Percentiles rank a stretch among this genome's conserved stretches.
phyloP scores from a whole-genome alignment of 768 basidiomycete species.

The Mycena latifolia region DNA sequence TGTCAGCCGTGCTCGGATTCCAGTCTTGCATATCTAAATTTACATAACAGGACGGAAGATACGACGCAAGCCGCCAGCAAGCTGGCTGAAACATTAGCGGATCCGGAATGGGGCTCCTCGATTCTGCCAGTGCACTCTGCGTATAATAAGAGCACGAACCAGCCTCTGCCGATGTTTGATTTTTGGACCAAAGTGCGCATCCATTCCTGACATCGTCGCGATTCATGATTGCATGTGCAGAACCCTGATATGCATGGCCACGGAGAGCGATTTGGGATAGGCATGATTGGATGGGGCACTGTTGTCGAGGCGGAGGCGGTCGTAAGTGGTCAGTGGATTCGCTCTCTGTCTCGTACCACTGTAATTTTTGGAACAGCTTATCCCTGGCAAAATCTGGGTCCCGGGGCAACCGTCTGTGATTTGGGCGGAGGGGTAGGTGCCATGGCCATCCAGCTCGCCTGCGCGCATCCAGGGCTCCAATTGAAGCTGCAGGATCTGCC shows the following conservation, averaged over 20 bases:
- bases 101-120: constrained; percentile 17
- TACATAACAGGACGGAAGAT: constrained; percentile 29
- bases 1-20: constrained; percentile 4
- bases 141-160: neutral
- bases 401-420: constrained; percentile 39
- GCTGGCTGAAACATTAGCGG: constrained; percentile 30
- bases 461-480: constrained; percentile 41
- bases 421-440: constrained; percentile 48
- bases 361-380: constrained; percentile 38
- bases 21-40: neutral
- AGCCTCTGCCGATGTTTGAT: constrained; percentile 14
- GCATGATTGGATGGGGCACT: constrained; percentile 35
- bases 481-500: constrained; percentile 45
- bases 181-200: constrained; percentile 32
- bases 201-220: too few relatives aligned
- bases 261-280: constrained; percentile 31
- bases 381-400: constrained; percentile 40
- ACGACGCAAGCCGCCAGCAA: constrained; percentile 20
- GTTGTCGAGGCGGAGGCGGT: constrained; percentile 28
- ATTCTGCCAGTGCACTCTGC: too few relatives aligned
- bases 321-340: constrained; percentile 18
- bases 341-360: too few relatives aligned
- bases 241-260: constrained; percentile 19
- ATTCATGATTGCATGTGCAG: constrained; percentile 8
- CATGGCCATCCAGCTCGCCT: constrained; percentile 42